Evolutionary conservation across 352 stramenopile species (phyloP).

Genomic region (Globisporangium megalacanthum): DNA sequence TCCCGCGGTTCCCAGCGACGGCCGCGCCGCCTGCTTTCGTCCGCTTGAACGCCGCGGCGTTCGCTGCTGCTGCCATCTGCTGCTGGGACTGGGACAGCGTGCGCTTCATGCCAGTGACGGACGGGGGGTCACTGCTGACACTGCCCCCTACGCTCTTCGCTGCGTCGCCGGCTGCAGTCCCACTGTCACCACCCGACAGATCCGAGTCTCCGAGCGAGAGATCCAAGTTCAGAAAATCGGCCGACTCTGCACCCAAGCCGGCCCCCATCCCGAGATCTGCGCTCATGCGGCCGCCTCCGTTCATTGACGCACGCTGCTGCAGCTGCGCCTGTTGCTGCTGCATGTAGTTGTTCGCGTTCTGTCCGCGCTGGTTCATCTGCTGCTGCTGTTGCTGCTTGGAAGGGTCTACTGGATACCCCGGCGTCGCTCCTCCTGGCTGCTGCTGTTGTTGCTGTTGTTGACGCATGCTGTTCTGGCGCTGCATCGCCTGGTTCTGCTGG

Average conservation of each 20-base stretch:
- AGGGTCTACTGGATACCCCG: constrained; percentile 11
- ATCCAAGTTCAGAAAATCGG: constrained; percentile 80
- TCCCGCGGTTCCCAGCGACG: constrained; percentile 19
- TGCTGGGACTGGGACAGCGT: constrained; percentile 77
- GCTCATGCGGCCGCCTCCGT: constrained; percentile 39
- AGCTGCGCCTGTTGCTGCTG: constrained; percentile 40
- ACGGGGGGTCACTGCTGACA: constrained; percentile 5
- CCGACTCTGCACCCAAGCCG: constrained; percentile 42
- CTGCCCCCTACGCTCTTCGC: constrained; percentile 30
- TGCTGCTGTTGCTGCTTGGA: constrained; percentile 31
- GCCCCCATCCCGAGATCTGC: constrained; percentile 46
- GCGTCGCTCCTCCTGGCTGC: constrained; percentile 16
- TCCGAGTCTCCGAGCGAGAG: constrained; percentile 63
- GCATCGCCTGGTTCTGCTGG: constrained; percentile 35
- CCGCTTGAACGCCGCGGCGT: constrained; percentile 76
- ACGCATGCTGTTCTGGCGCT: constrained; percentile 50
- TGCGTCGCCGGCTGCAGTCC: constrained; percentile 12
- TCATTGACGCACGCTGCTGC: constrained; percentile 30
- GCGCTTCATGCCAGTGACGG: constrained; percentile 51
- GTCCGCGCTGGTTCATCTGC: constrained; percentile 25
- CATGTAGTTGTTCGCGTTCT: constrained; percentile 15
- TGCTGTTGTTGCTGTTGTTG: constrained; percentile 56
- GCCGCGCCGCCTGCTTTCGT: constrained; percentile 53
- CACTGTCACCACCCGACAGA: constrained; percentile 30
- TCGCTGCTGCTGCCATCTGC: constrained; percentile 75